Evolutionary conservation across 768 basidiomycete genomes (phyloP), one percentile per base, ranked within the genome.

Genomic region (Infundibulicybe gibba): DNA sequence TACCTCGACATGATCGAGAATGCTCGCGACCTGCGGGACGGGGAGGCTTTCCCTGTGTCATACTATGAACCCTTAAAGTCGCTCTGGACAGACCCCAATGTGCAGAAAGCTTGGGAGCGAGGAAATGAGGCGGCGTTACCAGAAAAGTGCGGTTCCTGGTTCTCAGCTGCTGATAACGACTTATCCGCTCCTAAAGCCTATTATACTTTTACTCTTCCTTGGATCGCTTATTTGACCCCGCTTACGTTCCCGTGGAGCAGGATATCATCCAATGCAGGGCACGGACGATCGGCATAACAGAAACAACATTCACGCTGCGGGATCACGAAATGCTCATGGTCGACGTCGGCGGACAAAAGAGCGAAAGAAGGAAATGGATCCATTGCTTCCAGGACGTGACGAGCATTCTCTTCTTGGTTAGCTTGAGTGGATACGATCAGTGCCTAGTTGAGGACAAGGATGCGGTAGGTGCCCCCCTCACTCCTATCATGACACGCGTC

Each of bases 301-400:
- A 92, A 65, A 95, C 92, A 1, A 79, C 81, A 14, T 95, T 97
- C 68, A 71, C 74, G 38, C 74, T 94, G 46, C 74, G 77, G 53
- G 87, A 85, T 37, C 85, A 90, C 48, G 85, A 90, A 54, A 84
- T 93, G 83, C 74, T 92, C 45, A 90, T 97, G 86, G 87, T 97
- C 47, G 94, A 97, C 59, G 94, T 89, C 32, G 88, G 88, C 21
- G 94, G 94, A 5, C 94, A 97, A 71, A 91, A 94, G 75, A 90
- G 85, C 63, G 93, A 94, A 62, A 70, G 93, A 50, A 75, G 90
- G 65, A 94, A 94, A 64, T 94, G 91, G 91, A 93, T 93, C 56
- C 91, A 93, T 58, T 92, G 89, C 61, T 94, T 94, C 71, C 90
- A 94, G 68, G 90, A 94, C 59, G 93, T 95, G 44, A 94, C 92